Evolutionary conservation across 441 rosid genomes (phyloP).

Genomic region (Populus hybrid): DNA sequence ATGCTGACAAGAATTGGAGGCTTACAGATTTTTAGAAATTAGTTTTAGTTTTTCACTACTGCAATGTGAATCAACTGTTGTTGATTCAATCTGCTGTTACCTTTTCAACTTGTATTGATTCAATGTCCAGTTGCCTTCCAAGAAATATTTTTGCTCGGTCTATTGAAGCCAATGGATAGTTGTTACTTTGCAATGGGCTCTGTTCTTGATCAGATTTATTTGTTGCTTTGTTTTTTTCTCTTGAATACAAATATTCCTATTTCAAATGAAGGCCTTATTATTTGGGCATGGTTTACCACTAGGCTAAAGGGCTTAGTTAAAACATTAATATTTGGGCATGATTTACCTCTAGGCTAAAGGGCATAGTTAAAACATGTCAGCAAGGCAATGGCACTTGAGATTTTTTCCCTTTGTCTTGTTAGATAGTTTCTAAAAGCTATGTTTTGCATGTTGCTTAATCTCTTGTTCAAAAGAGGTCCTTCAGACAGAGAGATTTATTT

Average conservation of each 20-base stretch:
- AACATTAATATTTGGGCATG: no score
- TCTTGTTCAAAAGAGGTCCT: neutral
- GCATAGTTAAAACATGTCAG: neutral
- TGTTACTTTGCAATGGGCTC: neutral
- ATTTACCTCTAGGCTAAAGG: neutral
- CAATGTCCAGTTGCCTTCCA: neutral
- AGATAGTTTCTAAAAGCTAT: neutral
- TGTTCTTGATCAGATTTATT: neutral
- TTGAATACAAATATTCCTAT: neutral
- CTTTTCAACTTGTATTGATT: neutral
- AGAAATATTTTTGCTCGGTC: neutral
- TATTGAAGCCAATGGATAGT: neutral
- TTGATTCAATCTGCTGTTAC: neutral
- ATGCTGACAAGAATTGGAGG: neutral
- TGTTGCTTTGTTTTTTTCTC: neutral
- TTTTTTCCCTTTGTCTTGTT: neutral
- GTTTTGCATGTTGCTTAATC: neutral
- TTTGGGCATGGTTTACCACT: neutral
- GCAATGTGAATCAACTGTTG: neutral
- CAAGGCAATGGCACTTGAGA: neutral
- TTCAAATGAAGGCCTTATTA: neutral
- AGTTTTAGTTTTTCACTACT: neutral
- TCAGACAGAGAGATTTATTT: neutral
- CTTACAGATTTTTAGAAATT: neutral
- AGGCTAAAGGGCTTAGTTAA: no score